Conservation (phyloP, 176 grass and related monocot species). For the Bromus sterilis region DNA sequence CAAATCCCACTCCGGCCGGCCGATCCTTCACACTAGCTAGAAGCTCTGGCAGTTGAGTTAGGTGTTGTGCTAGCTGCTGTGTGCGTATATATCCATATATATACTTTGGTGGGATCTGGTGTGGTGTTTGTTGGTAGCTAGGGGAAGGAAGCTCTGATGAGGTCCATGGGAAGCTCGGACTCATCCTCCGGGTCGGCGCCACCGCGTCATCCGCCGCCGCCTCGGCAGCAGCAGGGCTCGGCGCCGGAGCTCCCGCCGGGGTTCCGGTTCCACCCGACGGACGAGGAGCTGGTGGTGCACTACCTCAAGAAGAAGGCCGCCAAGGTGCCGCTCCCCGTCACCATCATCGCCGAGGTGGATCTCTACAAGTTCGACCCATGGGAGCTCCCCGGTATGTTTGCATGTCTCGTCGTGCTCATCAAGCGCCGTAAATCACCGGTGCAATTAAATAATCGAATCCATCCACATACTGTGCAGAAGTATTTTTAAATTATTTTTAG, state of each 20-base stretch:
- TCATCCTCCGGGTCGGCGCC: slow-evolving; percentile 52
- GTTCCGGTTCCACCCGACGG: slow-evolving; percentile 88
- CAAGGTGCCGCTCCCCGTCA: slow-evolving; percentile 58
- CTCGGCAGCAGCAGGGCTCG: slow-evolving; percentile 28
- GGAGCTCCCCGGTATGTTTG: slow-evolving; percentile 86
- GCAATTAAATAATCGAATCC: neutral
- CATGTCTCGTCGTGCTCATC: neutral
- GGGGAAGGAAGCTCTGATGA: neutral
- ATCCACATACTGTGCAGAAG: neutral
- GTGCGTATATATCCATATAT: neutral
- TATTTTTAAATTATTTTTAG: neutral
- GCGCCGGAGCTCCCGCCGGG: slow-evolving; percentile 68
- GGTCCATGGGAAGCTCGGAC: slow-evolving; percentile 61
- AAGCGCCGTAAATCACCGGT: neutral
- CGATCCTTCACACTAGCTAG: slow-evolving; percentile 21
- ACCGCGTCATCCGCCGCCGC: neutral
- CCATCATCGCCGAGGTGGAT: slow-evolving; percentile 90
- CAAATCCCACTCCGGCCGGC: slow-evolving; percentile 19
- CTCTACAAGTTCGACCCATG: slow-evolving; percentile 97
- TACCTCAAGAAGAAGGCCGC: slow-evolving; percentile 90
- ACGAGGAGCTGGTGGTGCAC: slow-evolving; percentile 94
- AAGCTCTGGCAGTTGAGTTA: neutral
- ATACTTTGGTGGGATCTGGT: slow-evolving; percentile 1
- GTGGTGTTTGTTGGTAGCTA: neutral
- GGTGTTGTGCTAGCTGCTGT: neutral